Evolutionary conservation across 495 filamentous ascomycete genomes (phyloP), one percentile per base, ranked within the genome.

Genomic region (Evernia prunastri): DNA sequence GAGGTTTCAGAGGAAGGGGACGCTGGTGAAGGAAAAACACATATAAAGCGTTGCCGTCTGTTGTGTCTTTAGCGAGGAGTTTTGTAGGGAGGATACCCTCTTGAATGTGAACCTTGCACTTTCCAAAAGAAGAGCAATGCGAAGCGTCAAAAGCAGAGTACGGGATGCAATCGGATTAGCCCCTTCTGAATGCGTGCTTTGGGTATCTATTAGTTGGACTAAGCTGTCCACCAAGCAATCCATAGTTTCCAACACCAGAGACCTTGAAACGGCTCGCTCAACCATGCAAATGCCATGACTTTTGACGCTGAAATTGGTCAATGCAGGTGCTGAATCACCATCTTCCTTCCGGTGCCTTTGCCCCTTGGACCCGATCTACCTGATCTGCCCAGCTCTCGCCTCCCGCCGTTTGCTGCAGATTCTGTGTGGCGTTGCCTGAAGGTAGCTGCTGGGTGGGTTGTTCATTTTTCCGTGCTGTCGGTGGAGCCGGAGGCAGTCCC

Each of bases 361-460:
- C 56, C n/a, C 76, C 74, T 13, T 64, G 59, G 33, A 78, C 69
- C 63, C 75, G 73, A 62, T 79, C 77, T 17, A 75, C 77, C 63
- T 77, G 73, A 62, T 79, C 77, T 17, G 76, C 77, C 77, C 77
- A 79, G 56, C 70, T 78, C 33, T 60, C 35, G 13, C 58, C 61
- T 25, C 10, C 65, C 11, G 31, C 45, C 18, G 45, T 36, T 6
- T 54, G 40, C 56, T 59, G 49, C 29, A 59, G 23, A 36, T 54
- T 49, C 42, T 62, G 18, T 42, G 70, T 63, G 20, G 68, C 61
- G 3, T 70, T 72, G 20, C 66, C 67, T 25, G 72, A 70, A 0
- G 72, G 61, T 43, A 17, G 56, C 59, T 23, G 63, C 35, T 63
- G 60, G 23, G 18, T 29, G 7, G 60, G 54, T 4, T 64, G 53